These are phyloP conservation scores for Thelephora aurantiotincta DNA, from an alignment of 768 basidiomycete species.

Conservation along the genomic window DNA sequence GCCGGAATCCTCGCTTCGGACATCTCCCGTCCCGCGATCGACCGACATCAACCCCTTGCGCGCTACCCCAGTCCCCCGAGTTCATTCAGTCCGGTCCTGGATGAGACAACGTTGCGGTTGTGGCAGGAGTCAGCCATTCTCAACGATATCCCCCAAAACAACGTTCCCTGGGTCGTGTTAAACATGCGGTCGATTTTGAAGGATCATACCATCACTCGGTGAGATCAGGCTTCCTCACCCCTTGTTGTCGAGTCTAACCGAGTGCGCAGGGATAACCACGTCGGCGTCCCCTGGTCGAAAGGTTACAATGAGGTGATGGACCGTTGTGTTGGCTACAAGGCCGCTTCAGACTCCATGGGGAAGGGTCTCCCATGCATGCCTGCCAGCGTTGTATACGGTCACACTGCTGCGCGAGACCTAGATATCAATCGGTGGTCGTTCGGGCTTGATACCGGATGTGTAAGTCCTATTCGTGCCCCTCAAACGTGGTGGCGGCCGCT, in stretches of 20 bases:
- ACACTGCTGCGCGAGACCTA: slow-evolving; percentile 65
- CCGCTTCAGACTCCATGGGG: slow-evolving; percentile 5
- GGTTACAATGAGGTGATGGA: slow-evolving; percentile 59
- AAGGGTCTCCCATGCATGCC: slow-evolving; percentile 47
- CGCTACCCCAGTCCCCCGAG: slow-evolving; percentile 26
- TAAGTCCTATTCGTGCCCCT: slow-evolving; percentile 21
- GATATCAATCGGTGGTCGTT: slow-evolving; percentile 75
- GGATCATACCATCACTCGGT: slow-evolving; percentile 24
- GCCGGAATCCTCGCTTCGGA: slow-evolving; percentile 71
- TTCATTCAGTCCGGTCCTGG: neutral
- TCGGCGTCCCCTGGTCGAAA: slow-evolving; percentile 63
- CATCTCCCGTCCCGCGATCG: slow-evolving; percentile 33
- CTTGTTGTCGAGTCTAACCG: neutral
- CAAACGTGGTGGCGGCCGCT: slow-evolving; percentile 2
- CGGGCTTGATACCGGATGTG: slow-evolving; percentile 82
- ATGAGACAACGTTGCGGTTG: slow-evolving; percentile 23
- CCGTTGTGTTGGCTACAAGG: slow-evolving; percentile 33
- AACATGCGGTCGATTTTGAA: slow-evolving; percentile 49
- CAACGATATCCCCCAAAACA: slow-evolving; percentile 58
- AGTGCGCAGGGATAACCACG: slow-evolving; percentile 14
- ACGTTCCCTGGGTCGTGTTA: slow-evolving; percentile 57
- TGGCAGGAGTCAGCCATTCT: slow-evolving; percentile 62
- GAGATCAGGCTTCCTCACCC: slow-evolving; percentile 5
- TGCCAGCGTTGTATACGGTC: slow-evolving; percentile 76
- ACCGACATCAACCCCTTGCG: slow-evolving; percentile 58